Evolutionary conservation across 352 stramenopile genomes (phyloP).

Genomic region (Globisporangium cederbergense): DNA sequence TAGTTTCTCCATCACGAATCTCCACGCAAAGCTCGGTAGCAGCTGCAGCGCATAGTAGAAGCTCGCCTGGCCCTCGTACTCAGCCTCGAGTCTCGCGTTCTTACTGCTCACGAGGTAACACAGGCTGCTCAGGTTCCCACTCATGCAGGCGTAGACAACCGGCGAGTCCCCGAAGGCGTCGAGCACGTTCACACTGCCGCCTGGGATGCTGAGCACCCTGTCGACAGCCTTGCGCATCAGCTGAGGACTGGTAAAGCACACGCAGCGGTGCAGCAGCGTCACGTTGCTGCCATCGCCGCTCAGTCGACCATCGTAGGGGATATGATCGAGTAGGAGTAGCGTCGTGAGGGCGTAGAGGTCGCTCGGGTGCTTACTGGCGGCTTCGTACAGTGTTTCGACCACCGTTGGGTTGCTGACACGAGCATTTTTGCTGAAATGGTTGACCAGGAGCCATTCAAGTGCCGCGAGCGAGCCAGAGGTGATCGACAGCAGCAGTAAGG

Average conservation of each 20-base stretch:
- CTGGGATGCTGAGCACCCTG: slow-evolving; percentile 19
- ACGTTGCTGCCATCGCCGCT: slow-evolving; percentile 40
- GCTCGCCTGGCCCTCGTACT: slow-evolving; percentile 60
- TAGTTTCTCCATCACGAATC: slow-evolving; percentile 33
- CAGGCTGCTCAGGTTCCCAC: slow-evolving; percentile 22
- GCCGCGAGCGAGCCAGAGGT: slow-evolving; percentile 26
- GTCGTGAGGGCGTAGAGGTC: slow-evolving; percentile 39
- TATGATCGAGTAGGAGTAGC: slow-evolving; percentile 29
- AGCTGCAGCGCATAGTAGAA: slow-evolving; percentile 67
- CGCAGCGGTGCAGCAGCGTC: slow-evolving; percentile 51
- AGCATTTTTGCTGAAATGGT: background rate
- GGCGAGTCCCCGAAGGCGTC: slow-evolving; percentile 52
- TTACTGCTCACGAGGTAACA: slow-evolving; percentile 31
- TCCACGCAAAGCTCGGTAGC: slow-evolving; percentile 42
- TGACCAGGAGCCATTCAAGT: slow-evolving; percentile 39
- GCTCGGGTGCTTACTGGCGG: slow-evolving; percentile 28
- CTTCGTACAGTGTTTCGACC: slow-evolving; percentile 4
- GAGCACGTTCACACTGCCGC: slow-evolving; percentile 20
- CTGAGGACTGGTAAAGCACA: slow-evolving; percentile 28
- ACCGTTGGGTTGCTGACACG: slow-evolving; percentile 15
- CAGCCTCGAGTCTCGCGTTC: slow-evolving; percentile 41
- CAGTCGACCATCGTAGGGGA: slow-evolving; percentile 34
- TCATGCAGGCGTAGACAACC: slow-evolving; percentile 33
- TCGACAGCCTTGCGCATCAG: slow-evolving; percentile 25
- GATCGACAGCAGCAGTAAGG: slow-evolving; percentile 28